Base-by-base conservation (phyloP, 129 eudicot species). In the Pulicaria dysenterica region DNA sequence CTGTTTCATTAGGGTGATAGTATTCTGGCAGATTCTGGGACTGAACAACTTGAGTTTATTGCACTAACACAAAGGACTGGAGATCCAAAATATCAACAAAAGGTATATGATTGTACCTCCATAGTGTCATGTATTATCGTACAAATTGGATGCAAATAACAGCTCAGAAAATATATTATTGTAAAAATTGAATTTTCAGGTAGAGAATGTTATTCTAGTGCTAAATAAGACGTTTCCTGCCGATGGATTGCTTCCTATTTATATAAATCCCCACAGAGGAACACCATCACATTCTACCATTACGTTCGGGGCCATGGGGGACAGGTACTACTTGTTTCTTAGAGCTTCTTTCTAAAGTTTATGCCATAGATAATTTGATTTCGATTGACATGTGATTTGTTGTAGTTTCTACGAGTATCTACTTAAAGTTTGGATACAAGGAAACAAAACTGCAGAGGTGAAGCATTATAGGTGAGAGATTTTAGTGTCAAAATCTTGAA, bases 241-340 rank as follows among this genome's bases (percentile, higher is more conserved):
- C 64, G 99, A 95, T 83, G 99, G 99, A 41, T 81, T 95, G 76
- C 99, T 95, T 65, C 95, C 96, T 46, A 88, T 95, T 48, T 95
- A 88, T 80, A 81, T 95, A 34, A 83, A 88, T 77, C 97, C 99
- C 34, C 89, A 86, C 51, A 88, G 77, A 72, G 97, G 97, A 70
- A 70, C 89, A 69, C 37, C 82, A 46, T 86, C 97, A 15, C 86
- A 86, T 68, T 83, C 99, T 64, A 90, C 99, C 70, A 88, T 95
- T 76, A 95, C 99, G 65, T 95, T 95, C 80, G 99, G 99, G 10
- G 99, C 99, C 74, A 95, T 95, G 99, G 99, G 99, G 42, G 99
- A 95, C 89, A 95, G 99, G 99, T 95, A 78, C 5, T 46, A 17
- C 9, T 38, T 66, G 11, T 60, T 36, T 46, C 63, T 55, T 31